A percentile compares a stretch with the other conserved stretches of the same genome.
phyloP scores from a whole-genome alignment of 2,329 filamentous ascomycete genomes.

The Dactylonectria estremocensis region DNA sequence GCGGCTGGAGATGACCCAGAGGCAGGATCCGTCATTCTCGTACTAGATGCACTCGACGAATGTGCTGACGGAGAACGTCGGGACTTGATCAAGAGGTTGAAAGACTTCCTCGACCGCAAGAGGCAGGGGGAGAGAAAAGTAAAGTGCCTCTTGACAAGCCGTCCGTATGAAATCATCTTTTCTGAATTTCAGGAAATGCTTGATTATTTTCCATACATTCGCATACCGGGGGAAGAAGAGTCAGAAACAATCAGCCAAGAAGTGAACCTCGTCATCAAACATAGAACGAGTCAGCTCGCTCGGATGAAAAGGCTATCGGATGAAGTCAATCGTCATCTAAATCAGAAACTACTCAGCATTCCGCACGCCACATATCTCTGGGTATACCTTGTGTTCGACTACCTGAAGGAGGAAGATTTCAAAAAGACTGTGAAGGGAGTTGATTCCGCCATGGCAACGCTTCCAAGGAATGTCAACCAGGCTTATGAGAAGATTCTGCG shows the following conservation, averaged over 20 bases:
- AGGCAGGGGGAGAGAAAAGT: slow-evolving; percentile 33
- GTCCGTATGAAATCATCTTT: slow-evolving; percentile 52
- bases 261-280: slow-evolving; percentile 53
- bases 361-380: slow-evolving; percentile 56
- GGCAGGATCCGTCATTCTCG: neutral
- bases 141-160: too few relatives aligned
- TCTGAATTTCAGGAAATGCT: slow-evolving; percentile 42
- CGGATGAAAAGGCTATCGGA: slow-evolving; percentile 24
- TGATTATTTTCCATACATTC: slow-evolving; percentile 48
- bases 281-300: slow-evolving; percentile 42
- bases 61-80: slow-evolving; percentile 43
- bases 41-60: slow-evolving; percentile 5
- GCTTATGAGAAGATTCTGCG: slow-evolving; percentile 51
- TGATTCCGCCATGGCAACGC: slow-evolving; percentile 33
- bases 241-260: too few relatives aligned
- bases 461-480: slow-evolving; percentile 49
- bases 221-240: slow-evolving; percentile 55
- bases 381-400: slow-evolving; percentile 55
- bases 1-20: slow-evolving; percentile 31
- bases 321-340: slow-evolving; percentile 32
- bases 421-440: slow-evolving; percentile 42
- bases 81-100: slow-evolving; percentile 35
- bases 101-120: slow-evolving; percentile 9
- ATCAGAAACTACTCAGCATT: slow-evolving; percentile 9
- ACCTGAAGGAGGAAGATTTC: slow-evolving; percentile 43